Evolutionary conservation across 2,329 filamentous ascomycete species (phyloP).

Genomic region (Colletotrichum sp.): DNA sequence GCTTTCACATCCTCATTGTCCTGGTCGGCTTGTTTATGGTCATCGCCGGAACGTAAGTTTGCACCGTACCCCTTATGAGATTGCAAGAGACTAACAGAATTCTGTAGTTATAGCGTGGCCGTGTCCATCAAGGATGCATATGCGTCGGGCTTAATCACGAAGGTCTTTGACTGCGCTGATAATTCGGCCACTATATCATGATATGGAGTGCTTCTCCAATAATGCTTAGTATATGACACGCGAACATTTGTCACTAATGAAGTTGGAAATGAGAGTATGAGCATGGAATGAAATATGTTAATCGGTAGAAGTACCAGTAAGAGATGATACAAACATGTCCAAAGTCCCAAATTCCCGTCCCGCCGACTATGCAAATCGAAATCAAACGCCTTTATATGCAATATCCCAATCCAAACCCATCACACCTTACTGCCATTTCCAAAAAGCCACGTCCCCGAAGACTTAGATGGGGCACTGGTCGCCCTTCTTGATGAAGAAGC

Average conservation of each 20-base stretch:
- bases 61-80: accelerated
- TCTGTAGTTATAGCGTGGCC: background rate
- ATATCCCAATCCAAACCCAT: background rate
- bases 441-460: background rate
- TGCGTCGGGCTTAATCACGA: background rate
- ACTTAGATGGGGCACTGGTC: constrained; percentile 10
- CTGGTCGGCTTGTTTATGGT: background rate
- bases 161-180: background rate
- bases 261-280: background rate
- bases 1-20: background rate
- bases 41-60: background rate
- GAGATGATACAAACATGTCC: background rate
- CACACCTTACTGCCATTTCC: too few relatives aligned
- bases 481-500: constrained; percentile 7
- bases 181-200: background rate
- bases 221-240: accelerated
- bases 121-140: background rate
- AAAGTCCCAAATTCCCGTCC: background rate
- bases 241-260: background rate
- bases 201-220: background rate
- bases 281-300: background rate
- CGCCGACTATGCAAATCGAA: background rate
- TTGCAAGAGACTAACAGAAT: accelerated
- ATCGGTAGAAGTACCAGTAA: background rate
- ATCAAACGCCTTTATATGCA: background rate